These are phyloP conservation scores for Talaromyces sp. DNA, from an alignment of 2,329 filamentous ascomycete genomes.

Conservation along the genomic window DNA sequence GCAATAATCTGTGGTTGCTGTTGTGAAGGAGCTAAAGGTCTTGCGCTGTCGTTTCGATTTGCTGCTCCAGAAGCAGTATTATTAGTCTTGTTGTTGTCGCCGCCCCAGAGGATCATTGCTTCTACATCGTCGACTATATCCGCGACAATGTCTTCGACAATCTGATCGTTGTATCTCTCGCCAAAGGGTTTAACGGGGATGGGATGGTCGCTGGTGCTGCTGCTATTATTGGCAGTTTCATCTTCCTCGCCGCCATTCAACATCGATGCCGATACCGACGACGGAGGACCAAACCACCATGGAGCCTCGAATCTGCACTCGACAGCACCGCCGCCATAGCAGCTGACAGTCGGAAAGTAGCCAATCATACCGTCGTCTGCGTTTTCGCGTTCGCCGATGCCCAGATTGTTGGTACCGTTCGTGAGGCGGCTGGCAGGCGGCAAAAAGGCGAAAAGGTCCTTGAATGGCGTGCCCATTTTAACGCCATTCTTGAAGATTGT, in stretches of 20 bases:
- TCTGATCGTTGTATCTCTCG: slow-evolving; percentile 84
- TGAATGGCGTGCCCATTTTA: slow-evolving; percentile 79
- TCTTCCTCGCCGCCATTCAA: slow-evolving; percentile 25
- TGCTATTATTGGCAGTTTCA: neutral
- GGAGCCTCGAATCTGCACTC: slow-evolving; percentile 92
- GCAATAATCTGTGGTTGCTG: neutral
- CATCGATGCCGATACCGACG: slow-evolving; percentile 20
- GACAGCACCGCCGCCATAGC: slow-evolving; percentile 83
- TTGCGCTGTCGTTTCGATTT: neutral
- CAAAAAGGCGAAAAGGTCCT: slow-evolving; percentile 80
- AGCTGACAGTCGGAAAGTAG: slow-evolving; percentile 89
- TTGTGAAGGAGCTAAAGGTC: neutral
- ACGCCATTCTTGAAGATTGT: slow-evolving; percentile 90
- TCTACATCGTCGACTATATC: slow-evolving; percentile 94
- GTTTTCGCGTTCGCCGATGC: slow-evolving; percentile 69
- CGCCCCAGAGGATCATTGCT: slow-evolving; percentile 57
- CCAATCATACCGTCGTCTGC: slow-evolving; percentile 93
- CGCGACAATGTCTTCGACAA: slow-evolving; percentile 87
- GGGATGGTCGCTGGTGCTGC: slow-evolving; percentile 19
- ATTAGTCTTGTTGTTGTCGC: slow-evolving; percentile 21
- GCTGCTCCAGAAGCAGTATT: neutral
- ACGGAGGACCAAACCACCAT: slow-evolving; percentile 80
- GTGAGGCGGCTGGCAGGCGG: slow-evolving; percentile 68
- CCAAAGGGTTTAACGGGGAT: slow-evolving; percentile 52
- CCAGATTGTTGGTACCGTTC: slow-evolving; percentile 37